A percentile compares a stretch with the other conserved stretches of the same genome.
Evolutionary conservation across 1,284 basidiomycete species (phyloP).

Genomic region (Hemileia vastatrix): DNA sequence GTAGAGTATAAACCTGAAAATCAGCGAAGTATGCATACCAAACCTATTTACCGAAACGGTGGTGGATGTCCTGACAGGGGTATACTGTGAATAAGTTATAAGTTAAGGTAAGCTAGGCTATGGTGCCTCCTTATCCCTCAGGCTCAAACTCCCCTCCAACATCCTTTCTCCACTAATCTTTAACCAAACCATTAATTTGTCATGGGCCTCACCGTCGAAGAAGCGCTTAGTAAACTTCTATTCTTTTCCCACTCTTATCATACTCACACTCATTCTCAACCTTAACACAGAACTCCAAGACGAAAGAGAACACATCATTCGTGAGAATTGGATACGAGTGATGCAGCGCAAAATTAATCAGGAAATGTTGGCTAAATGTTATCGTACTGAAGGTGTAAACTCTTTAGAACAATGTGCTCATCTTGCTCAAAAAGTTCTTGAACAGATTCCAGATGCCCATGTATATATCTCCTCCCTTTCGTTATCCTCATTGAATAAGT

Average conservation of each 20-base stretch:
- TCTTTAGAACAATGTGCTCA: slow-evolving; percentile 23
- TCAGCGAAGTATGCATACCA: too few relatives aligned
- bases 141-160: too few relatives aligned
- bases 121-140: too few relatives aligned
- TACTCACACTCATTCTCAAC: background rate
- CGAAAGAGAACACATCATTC: slow-evolving; percentile 10
- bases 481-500: too few relatives aligned
- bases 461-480: too few relatives aligned
- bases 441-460: slow-evolving; percentile 23
- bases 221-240: slow-evolving; percentile 11
- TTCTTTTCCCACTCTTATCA: background rate
- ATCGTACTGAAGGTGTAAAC: slow-evolving; percentile 23
- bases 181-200: too few relatives aligned
- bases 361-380: slow-evolving; percentile 22
- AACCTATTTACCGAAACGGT: too few relatives aligned
- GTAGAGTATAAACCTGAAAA: too few relatives aligned
- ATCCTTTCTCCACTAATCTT: too few relatives aligned
- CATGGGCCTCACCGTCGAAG: slow-evolving; percentile 19
- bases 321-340: slow-evolving; percentile 23
- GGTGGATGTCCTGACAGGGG: too few relatives aligned
- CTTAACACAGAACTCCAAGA: slow-evolving; percentile 15
- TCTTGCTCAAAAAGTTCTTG: slow-evolving; percentile 18
- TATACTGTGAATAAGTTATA: too few relatives aligned
- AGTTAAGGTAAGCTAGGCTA: too few relatives aligned
- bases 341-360: slow-evolving; percentile 18